phyloP scores from a whole-genome alignment of 192 early-diverging fungal genomes.

The Chytriomyces sp. region DNA sequence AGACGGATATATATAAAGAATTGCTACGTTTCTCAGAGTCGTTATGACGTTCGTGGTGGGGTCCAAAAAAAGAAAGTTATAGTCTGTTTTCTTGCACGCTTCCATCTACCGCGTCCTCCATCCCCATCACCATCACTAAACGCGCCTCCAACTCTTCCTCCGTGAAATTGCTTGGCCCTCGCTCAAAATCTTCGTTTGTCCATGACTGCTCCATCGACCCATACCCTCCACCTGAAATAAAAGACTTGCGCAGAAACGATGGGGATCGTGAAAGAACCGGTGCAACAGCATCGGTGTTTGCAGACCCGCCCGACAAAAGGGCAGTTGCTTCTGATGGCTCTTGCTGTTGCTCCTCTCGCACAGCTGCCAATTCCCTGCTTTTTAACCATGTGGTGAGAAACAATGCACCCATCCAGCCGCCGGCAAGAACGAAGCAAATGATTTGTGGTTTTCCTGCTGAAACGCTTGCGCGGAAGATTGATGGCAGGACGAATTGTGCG shows the following conservation, averaged over 20 bases:
- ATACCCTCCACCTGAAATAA: neutral
- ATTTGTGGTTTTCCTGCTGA: neutral
- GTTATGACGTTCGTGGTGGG: too few relatives aligned
- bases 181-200: neutral
- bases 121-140: neutral
- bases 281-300: neutral
- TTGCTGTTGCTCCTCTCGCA: neutral
- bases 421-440: slow-evolving; percentile 28
- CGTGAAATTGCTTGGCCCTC: neutral
- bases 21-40: too few relatives aligned
- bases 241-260: neutral
- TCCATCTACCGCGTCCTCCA: slow-evolving; percentile 12
- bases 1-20: neutral
- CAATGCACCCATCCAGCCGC: slow-evolving; percentile 10
- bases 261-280: neutral
- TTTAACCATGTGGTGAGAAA: slow-evolving; percentile 13
- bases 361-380: slow-evolving; percentile 12
- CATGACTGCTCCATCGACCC: neutral
- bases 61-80: neutral
- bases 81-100: slow-evolving; percentile 2
- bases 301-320: neutral
- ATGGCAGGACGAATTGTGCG: slow-evolving; percentile 13
- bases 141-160: neutral
- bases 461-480: slow-evolving; percentile 17
- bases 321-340: neutral